Evolutionary conservation across 208 protist genomes (phyloP), one percentile per base, ranked within the genome.

Genomic region (Wallacemonas sp.): DNA sequence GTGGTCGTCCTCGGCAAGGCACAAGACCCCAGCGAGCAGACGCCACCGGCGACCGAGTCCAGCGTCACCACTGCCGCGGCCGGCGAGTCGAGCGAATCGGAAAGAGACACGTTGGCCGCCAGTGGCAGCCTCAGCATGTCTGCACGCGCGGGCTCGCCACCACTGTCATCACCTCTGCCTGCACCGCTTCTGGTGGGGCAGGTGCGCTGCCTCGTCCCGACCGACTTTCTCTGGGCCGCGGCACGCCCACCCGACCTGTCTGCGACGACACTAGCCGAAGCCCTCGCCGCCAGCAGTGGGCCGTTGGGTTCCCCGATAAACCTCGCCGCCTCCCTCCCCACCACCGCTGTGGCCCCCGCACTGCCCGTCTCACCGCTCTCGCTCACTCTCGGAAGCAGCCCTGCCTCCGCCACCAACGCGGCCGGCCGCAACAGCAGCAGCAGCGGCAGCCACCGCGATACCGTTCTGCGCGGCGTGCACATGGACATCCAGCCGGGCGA

Each of bases 401-500:
- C 44, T 5, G 44, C 19, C 9, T 21, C 9, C 19, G 17, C 44
- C 4, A 5, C 17, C 44, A 26, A 21, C 9, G 36, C 36, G 9
- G 14, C 9, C 36, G 9, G 9, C 6, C 36, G 36, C 36, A 14
- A 14, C 36, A 14, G 6, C 36, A 14, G 36, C 36, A 41, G 9
- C 9, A 41, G 9, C 52, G 26, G n/a, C 4, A 3, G 8, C 14
- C 52, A 58, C 30, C 52, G 65, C 46, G 48, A 68, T 11, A 52
- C 74, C 0, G 80, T 90, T 44, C 74, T 97, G 36, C 68, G 55
- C 34, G 46, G 85, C 61, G 79, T 97, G 14, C 19, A 60, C 32
- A 32, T 97, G 34, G 12, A 69, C 63, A 65, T 95, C 1, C 12
- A 47, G 14, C 76, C 80, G 0, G 88, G 93, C 21, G 86, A 95